Evolutionary conservation across 1,284 basidiomycete genomes (phyloP), one percentile per base, ranked within the genome.

Genomic region (Anthracocystis setariae): DNA sequence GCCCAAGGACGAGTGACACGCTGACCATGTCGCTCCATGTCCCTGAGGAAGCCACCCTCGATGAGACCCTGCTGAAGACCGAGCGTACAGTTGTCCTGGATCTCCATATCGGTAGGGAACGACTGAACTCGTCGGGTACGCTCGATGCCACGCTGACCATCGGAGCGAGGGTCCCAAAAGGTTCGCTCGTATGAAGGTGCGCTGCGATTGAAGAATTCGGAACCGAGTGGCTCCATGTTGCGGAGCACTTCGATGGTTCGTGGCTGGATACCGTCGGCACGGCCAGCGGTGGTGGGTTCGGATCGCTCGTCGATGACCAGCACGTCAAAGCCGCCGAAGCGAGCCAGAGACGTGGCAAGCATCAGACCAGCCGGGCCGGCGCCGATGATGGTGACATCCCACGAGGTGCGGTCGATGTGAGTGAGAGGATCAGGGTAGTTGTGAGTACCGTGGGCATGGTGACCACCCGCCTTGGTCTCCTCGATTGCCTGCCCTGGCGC

Each of bases 331-430:
- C 63, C 56, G 18, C 63, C 63, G 44, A 59, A 56, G 5, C 59
- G 56, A 7, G 63, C 63, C 9, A 67, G 46, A 57, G 53, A 60
- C 37, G 61, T 67, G 57, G 64, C 64, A 10, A 54, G 53, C 64
- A 67, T 61, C 4, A 61, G 37, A 10, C 64, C 64, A 25, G 59
- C 57, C 18, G 54, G 51, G 33, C 81, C 79, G 21, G 77, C 77
- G 40, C 81, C 80, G 37, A 83, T 72, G 58, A 89, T 81, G 59
- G 89, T 85, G 32, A 89, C 87, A 74, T 89, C 88, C 40, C 63
- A 66, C 25, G 51, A 54, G 27, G 63, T 63, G 33, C 64, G 52
- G 40, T 77, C 70, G 60, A 79, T 79, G 59, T 76, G 64, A 3
- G 59, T 70, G 33, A 74, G 65, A 5, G 66, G 60, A 20, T 69